These are phyloP conservation scores for Aureobasidium pullulans DNA, from an alignment of 2,329 filamentous ascomycete genomes.

Conservation along the genomic window DNA sequence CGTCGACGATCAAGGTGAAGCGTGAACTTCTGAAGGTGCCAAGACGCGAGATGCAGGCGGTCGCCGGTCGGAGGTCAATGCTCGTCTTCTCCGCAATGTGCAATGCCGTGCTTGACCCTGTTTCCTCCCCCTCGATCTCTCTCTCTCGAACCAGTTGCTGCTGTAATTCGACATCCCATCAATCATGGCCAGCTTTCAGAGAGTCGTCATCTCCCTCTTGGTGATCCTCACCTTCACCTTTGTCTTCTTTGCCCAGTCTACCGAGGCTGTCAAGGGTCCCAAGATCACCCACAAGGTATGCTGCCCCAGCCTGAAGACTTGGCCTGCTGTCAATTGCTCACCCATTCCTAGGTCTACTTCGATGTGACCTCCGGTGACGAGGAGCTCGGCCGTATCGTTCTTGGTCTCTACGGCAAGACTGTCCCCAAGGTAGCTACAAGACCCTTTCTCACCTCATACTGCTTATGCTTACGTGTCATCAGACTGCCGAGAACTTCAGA, in stretches of 20 bases:
- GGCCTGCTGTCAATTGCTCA: not conserved
- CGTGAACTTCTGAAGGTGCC: not conserved
- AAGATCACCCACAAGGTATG: constrained; percentile 87
- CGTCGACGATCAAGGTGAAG: not conserved
- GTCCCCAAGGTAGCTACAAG: constrained; percentile 56
- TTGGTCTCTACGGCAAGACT: constrained; percentile 82
- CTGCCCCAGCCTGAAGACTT: not conserved
- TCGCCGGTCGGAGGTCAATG: not conserved
- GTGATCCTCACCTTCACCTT: constrained; percentile 69
- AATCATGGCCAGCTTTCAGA: constrained; percentile 69
- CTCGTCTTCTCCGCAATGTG: not conserved
- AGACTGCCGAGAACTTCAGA: constrained; percentile 68
- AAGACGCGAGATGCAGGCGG: not conserved
- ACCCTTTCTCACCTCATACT: not conserved
- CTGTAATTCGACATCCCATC: constrained; percentile 14
- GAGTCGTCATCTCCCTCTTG: constrained; percentile 62
- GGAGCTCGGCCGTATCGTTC: constrained; percentile 64
- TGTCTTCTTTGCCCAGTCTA: constrained; percentile 67
- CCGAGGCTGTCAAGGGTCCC: constrained; percentile 69
- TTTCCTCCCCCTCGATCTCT: not conserved
- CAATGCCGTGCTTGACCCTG: not conserved
- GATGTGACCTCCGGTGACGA: constrained; percentile 73
- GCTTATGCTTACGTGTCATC: constrained; percentile 12
- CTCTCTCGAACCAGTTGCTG: constrained; percentile 16
- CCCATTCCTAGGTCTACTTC: constrained; percentile 58